These are phyloP conservation scores for Lycium barbarum DNA, from an alignment of 257 asterid species.

Conservation along the genomic window DNA sequence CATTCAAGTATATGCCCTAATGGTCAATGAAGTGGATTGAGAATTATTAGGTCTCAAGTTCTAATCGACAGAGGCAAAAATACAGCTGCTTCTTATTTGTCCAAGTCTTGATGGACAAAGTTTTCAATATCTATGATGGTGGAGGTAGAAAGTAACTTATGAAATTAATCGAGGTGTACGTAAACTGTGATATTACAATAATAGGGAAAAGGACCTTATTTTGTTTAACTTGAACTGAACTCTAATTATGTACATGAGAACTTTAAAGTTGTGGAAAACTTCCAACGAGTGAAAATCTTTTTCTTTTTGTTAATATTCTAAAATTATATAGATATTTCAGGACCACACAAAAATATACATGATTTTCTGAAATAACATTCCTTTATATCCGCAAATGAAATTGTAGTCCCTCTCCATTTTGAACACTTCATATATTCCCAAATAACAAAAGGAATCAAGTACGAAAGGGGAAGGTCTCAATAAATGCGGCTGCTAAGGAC, in stretches of 20 bases:
- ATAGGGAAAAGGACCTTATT: neutral
- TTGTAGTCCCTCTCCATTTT: constrained; percentile 64
- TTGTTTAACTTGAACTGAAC: neutral
- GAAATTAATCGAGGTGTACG: no score
- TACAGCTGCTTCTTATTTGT: no score
- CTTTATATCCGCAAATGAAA: constrained; percentile 45
- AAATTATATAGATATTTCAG: neutral
- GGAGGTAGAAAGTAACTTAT: no score
- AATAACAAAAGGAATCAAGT: constrained; percentile 20
- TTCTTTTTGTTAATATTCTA: neutral
- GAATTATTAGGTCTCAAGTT: no score
- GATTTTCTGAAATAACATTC: constrained; percentile 26
- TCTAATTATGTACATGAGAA: neutral
- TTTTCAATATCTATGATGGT: no score
- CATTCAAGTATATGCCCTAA: no score
- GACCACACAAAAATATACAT: constrained; percentile 21
- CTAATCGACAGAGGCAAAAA: no score
- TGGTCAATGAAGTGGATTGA: no score
- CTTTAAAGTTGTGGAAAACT: neutral
- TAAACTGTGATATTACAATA: no score
- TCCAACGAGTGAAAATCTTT: neutral
- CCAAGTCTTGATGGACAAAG: no score
- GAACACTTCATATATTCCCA: neutral
- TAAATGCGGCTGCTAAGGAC: constrained; percentile 45
- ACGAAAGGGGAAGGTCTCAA: constrained; percentile 42